Evolutionary conservation across 768 basidiomycete genomes (phyloP).

Genomic region (Naematelia aurantialba): DNA sequence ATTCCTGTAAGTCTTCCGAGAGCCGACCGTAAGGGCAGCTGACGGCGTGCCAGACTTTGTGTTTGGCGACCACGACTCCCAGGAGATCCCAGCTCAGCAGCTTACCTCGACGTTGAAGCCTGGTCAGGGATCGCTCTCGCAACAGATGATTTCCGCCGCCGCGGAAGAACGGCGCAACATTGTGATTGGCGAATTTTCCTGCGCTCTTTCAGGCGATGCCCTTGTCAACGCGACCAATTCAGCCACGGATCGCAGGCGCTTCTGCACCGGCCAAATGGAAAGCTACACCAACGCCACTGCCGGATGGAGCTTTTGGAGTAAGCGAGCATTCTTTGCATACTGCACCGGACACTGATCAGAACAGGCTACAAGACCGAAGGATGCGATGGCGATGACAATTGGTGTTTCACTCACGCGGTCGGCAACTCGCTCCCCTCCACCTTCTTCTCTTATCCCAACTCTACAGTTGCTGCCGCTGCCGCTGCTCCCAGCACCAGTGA

Average conservation of each 20-base stretch:
- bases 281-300: slow-evolving; percentile 59
- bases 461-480: not conserved
- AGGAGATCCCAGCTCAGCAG: slow-evolving; percentile 25
- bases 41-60: slow-evolving; percentile 21
- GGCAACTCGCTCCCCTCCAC: slow-evolving; percentile 59
- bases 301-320: slow-evolving; percentile 71
- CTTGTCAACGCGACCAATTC: slow-evolving; percentile 56
- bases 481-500: slow-evolving; percentile 12
- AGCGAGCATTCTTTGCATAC: slow-evolving; percentile 29
- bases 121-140: slow-evolving; percentile 22
- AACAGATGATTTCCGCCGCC: slow-evolving; percentile 28
- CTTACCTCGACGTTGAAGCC: slow-evolving; percentile 46
- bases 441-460: slow-evolving; percentile 58
- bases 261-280: slow-evolving; percentile 61
- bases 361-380: slow-evolving; percentile 63
- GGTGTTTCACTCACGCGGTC: slow-evolving; percentile 67
- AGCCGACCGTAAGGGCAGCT: not conserved
- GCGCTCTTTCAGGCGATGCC: slow-evolving; percentile 56
- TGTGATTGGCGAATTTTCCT: slow-evolving; percentile 55
- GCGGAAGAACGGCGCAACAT: slow-evolving; percentile 41
- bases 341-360: slow-evolving; percentile 2
- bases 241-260: slow-evolving; percentile 54
- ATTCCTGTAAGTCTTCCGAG: slow-evolving; percentile 18
- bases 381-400: slow-evolving; percentile 60
- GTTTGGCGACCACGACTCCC: slow-evolving; percentile 24